Conservation (phyloP, 805 yeast genomes). For the Wickerhamomyces sydowiorum region DNA sequence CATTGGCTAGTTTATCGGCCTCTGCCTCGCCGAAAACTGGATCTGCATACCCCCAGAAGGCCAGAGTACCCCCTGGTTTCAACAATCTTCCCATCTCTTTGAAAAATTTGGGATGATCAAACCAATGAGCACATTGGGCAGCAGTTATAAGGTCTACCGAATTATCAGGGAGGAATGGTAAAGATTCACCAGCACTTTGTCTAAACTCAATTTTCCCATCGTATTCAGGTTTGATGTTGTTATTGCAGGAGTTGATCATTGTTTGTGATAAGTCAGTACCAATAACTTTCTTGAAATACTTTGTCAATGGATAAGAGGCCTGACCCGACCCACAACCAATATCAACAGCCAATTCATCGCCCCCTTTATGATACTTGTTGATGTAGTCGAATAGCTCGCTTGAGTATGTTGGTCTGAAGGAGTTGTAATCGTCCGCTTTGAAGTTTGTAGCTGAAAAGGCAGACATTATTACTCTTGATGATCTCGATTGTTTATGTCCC, state of each 20-base stretch:
- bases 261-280: constrained; percentile 58
- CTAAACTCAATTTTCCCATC: constrained; percentile 12
- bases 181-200: constrained; percentile 20
- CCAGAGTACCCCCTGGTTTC: constrained; percentile 59
- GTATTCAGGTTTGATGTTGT: constrained; percentile 9
- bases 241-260: constrained; percentile 48
- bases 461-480: constrained; percentile 39
- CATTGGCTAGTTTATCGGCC: constrained; percentile 48
- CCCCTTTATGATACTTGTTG: constrained; percentile 34
- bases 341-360: constrained; percentile 46
- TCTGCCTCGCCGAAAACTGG: constrained; percentile 51
- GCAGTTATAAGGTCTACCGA: constrained; percentile 62
- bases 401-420: constrained; percentile 67
- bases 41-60: constrained; percentile 78
- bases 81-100: constrained; percentile 42
- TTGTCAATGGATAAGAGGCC: constrained; percentile 49
- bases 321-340: constrained; percentile 81
- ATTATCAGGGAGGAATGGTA: constrained; percentile 25
- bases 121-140: constrained; percentile 91
- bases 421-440: constrained; percentile 45
- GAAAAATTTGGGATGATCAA: constrained; percentile 51
- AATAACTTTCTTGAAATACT: constrained; percentile 40
- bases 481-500: neutral
- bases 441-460: constrained; percentile 52
- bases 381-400: constrained; percentile 38